Base-by-base conservation (phyloP, 108 stramenopile species). In the Aurantiochytrium sp. region DNA sequence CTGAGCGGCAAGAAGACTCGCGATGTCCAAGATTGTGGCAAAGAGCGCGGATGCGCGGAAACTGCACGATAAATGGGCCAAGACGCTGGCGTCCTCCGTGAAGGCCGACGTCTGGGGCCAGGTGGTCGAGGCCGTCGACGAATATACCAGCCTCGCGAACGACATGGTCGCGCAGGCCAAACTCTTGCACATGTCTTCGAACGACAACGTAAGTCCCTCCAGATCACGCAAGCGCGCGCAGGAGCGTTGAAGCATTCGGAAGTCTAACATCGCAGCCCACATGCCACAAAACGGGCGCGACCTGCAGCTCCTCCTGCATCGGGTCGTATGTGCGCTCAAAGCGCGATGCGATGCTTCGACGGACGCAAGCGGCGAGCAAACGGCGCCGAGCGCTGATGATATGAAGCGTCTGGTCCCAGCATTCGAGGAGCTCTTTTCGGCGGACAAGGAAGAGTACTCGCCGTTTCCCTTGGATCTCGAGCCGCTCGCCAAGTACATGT, bases 61-160 rank as follows among this genome's bases (percentile, higher is more conserved):
- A 17, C 50, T 52, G 2, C 50, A 52, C 50, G 50, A 52, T 8
- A 52, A 52, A 52, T 52, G 50, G 50, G 19, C 59, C 59, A 65
- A 65, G 59, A 24, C 32, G 8, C 2, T 65, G 59, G 59, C n/a
- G 10, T 10, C 8, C 8, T n/a, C 15, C 2, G 59, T 65, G 15
- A 65, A 65, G 59, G 59, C 59, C 27, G 59, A 65, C 59, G 59
- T 65, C n/a, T 65, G 59, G 59, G 59, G 59, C 3, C 59, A 65
- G 59, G 59, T 65, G 32, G 19, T 65, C n/a, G 59, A 65, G 59
- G 59, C 59, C 32, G 59, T 65, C 32, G 59, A 65, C 10, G 59
- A 34, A 10, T 65, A 65, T 65, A 34, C 27, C 15, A 19, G 15
- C 6, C 59, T 65, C 59, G 8, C 34, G 34, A 65, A 65, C 19